Percentiles rank a stretch among this genome's conserved stretches.
Evolutionary conservation across 345 rosid species (phyloP).

Genomic region (Gynandropsis gynandra): DNA sequence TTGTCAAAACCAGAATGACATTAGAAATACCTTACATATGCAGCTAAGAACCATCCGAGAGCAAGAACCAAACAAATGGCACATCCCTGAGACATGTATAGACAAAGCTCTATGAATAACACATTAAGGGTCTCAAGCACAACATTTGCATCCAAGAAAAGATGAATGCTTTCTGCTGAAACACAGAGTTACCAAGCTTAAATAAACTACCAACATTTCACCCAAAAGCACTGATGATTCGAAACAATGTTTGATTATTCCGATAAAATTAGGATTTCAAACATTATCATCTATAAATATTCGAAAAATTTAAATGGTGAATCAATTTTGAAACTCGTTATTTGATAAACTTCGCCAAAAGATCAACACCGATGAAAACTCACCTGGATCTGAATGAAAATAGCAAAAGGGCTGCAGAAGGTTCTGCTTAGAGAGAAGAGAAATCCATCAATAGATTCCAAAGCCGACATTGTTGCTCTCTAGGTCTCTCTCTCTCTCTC

Average conservation of each 20-base stretch:
- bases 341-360: too few relatives aligned
- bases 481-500: conserved; percentile 9
- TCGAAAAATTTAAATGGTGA: too few relatives aligned
- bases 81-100: conserved; percentile 56
- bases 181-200: too few relatives aligned
- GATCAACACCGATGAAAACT: not conserved
- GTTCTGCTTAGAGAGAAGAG: conserved; percentile 82
- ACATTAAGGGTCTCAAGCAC: too few relatives aligned
- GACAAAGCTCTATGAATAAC: not conserved
- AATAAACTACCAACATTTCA: too few relatives aligned
- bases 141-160: too few relatives aligned
- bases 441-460: conserved; percentile 58
- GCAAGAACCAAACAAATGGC: conserved; percentile 74
- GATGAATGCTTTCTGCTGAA: too few relatives aligned
- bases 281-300: too few relatives aligned
- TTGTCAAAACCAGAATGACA: not conserved
- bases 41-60: conserved; percentile 87
- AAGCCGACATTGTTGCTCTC: conserved; percentile 43
- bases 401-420: conserved; percentile 61
- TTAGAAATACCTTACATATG: conserved; percentile 66
- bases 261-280: too few relatives aligned
- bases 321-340: too few relatives aligned
- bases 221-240: too few relatives aligned
- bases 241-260: too few relatives aligned
- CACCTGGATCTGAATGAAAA: conserved; percentile 97